Percentiles rank a stretch among this genome's conserved stretches.
These are phyloP conservation scores for Aphanomyces euteiches DNA, from an alignment of 352 stramenopile genomes.

Conservation along the genomic window DNA sequence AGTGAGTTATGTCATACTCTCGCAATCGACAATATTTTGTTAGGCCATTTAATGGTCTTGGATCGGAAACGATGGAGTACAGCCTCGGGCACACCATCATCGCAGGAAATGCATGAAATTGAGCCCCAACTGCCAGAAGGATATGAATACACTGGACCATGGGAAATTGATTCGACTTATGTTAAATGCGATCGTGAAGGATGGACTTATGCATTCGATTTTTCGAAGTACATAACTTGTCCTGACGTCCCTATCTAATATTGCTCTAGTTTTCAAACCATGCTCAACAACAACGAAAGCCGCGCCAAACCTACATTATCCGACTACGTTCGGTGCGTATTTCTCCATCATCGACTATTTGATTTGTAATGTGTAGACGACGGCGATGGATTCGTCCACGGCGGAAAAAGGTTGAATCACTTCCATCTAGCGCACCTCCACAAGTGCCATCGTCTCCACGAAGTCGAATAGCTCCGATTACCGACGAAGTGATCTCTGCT, in stretches of 20 bases:
- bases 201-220: constrained; percentile 78
- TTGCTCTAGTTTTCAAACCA: constrained; percentile 12
- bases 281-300: constrained; percentile 22
- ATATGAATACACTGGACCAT: constrained; percentile 52
- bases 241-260: neutral
- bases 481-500: neutral
- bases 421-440: too few relatives aligned
- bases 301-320: neutral
- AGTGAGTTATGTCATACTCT: constrained; percentile 29
- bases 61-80: constrained; percentile 61
- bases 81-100: constrained; percentile 54
- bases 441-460: neutral
- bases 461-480: neutral
- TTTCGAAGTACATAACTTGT: constrained; percentile 44
- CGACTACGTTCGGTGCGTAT: constrained; percentile 19
- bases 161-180: constrained; percentile 50
- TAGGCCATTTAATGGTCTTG: constrained; percentile 62
- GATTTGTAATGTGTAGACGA: constrained; percentile 24
- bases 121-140: constrained; percentile 56
- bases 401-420: constrained; percentile 29
- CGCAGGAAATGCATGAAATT: constrained; percentile 51
- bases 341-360: neutral
- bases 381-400: constrained; percentile 61
- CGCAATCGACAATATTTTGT: neutral
- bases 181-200: constrained; percentile 58